Base-by-base conservation (phyloP, 176 grass and related monocot genomes). In the Rhynchospora breviuscula region DNA sequence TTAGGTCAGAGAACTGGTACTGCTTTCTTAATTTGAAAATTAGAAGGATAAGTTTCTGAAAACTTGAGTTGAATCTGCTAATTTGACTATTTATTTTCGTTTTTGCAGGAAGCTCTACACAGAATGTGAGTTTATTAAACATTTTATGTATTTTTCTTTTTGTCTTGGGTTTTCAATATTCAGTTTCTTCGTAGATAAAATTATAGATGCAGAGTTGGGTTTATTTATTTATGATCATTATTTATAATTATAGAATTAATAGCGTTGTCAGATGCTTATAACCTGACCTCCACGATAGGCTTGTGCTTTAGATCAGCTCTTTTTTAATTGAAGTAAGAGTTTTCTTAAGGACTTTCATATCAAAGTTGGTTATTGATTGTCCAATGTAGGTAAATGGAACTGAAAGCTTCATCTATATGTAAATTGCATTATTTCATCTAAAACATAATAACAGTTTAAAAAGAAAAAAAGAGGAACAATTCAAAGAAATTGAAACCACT, bases 1-100 rank as follows among this genome's bases (percentile, higher is more conserved):
- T 87, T 98, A 43, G 84, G 81, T 25, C 86, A 86, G 91, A 98
- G 95, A 84, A 85, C 84, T 47, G 89, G 90, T 89, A 85, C 86
- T 81, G 6, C 68, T 85, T 18, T 12, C 54, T 21, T 56, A 81
- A 51, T 72, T 51, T 21, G 5, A 54, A 54, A 53, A 73, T 6
- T 26, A 54, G 22, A 10, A 53, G 72, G n/a, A n/a, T n/a, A 26
- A 76, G 2, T 76, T 76, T 8, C 48, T 53, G 47, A 54, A 76
- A 74, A 53, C 10, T 26, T 75, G 10, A 54, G 22, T 54, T 8
- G 10, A 48, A 21, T 76, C 53, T 76, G 12, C 49, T 76, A 76
- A 76, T 76, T 40, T 54, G 23, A 76, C 23, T 76, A 13, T 76
- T 70, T 59, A 7, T 79, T 67, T 17, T 49, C 68, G 3, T 84